Conservation (phyloP, 495 filamentous ascomycete species). For the Penicillium coffeae region DNA sequence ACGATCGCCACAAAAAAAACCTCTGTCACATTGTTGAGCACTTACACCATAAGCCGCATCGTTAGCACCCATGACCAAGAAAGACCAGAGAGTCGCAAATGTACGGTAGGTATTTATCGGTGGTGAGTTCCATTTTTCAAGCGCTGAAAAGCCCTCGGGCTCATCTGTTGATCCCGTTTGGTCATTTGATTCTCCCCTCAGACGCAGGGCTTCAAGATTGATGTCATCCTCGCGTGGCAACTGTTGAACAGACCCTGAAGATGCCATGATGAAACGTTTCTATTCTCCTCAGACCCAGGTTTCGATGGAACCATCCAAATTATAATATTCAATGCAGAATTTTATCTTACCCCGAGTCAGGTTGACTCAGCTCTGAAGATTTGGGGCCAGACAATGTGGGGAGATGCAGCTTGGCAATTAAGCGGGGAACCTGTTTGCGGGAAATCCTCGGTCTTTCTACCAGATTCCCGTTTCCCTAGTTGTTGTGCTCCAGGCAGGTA, state of each 20-base stretch:
- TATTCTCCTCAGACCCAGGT: no score
- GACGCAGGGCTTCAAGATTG: slow-evolving; percentile 16
- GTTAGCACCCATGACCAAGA: slow-evolving; percentile 76
- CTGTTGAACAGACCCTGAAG: slow-evolving; percentile 10
- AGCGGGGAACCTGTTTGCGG: background rate
- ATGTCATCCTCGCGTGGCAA: slow-evolving; percentile 14
- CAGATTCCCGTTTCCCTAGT: no score
- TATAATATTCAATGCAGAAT: background rate
- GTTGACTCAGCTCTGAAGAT: background rate
- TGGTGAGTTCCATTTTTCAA: slow-evolving; percentile 64
- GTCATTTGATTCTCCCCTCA: background rate
- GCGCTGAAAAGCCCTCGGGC: slow-evolving; percentile 8
- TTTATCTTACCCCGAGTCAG: background rate
- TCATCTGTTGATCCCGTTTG: background rate
- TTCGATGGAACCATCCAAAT: background rate
- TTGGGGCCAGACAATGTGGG: background rate
- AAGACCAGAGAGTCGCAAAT: slow-evolving; percentile 64
- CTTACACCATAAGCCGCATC: slow-evolving; percentile 78
- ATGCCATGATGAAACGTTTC: slow-evolving; percentile 8
- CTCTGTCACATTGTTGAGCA: background rate
- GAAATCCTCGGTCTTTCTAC: background rate
- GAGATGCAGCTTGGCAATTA: background rate
- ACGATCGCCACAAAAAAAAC: background rate
- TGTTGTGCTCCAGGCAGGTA: no score
- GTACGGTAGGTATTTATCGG: slow-evolving; percentile 61